Percentiles rank a stretch among this genome's conserved stretches.
These are phyloP conservation scores for Eragrostis nindensis DNA, from an alignment of 176 grass and related monocot species.

Conservation along the genomic window DNA sequence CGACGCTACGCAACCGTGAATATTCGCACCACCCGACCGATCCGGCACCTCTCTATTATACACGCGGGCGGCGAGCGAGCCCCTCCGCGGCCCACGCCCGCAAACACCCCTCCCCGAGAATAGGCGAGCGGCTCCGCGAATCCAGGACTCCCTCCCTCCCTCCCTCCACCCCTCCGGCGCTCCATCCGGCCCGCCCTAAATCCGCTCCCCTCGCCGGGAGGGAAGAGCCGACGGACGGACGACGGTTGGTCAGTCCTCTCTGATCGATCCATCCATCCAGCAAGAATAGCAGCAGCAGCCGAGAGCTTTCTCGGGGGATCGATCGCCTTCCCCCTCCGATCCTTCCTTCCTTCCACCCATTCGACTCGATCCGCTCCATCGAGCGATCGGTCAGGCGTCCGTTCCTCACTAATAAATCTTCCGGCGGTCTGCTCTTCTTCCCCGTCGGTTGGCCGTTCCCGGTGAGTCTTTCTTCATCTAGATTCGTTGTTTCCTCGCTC, in stretches of 20 bases:
- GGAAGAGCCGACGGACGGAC: background rate
- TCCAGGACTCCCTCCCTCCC: background rate
- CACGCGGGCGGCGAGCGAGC: too few relatives aligned
- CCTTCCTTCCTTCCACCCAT: background rate
- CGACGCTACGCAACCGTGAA: background rate
- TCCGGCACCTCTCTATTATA: background rate
- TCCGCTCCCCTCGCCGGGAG: slow-evolving; percentile 13
- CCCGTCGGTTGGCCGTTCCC: background rate
- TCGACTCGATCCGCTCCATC: background rate
- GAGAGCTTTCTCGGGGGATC: background rate
- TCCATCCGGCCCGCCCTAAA: background rate
- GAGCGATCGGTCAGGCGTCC: background rate
- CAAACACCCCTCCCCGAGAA: background rate
- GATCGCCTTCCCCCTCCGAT: background rate
- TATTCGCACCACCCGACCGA: background rate
- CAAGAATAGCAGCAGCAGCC: background rate
- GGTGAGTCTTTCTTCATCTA: slow-evolving; percentile 11
- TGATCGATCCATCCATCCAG: background rate
- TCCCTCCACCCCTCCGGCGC: background rate
- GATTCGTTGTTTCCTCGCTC: background rate
- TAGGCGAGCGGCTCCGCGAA: slow-evolving; percentile 18
- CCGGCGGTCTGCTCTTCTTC: background rate
- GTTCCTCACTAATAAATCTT: background rate
- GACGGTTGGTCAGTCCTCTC: background rate
- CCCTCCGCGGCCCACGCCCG: too few relatives aligned